Evolutionary conservation across 371 early-diverging fungal genomes (phyloP).

Genomic region (Mucor mucedo): DNA sequence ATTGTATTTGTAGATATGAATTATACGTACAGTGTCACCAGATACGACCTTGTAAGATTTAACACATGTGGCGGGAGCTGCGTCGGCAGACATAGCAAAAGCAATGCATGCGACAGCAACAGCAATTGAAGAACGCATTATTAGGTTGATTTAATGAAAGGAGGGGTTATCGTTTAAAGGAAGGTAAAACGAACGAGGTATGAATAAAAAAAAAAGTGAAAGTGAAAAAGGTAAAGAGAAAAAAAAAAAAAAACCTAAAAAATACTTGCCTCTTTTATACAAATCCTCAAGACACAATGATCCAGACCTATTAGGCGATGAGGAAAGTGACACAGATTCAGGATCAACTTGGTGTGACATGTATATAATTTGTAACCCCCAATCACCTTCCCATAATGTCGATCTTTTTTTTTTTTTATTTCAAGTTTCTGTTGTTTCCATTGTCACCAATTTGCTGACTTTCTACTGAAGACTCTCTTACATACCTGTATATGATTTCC

Average conservation of each 20-base stretch:
- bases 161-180: not conserved
- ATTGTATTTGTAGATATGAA: not conserved
- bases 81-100: constrained; percentile 22
- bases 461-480: not conserved
- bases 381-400: not conserved
- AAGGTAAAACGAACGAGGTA: not conserved
- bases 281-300: constrained; percentile 1
- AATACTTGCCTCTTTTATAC: not conserved
- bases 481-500: too few species aligned
- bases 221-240: not conserved
- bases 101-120: constrained; percentile 31
- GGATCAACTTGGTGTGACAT: constrained; percentile 11
- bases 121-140: constrained; percentile 28
- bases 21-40: constrained; percentile 27
- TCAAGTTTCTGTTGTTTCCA: not conserved
- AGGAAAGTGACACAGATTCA: constrained; percentile 5
- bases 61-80: constrained; percentile 24
- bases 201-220: not conserved
- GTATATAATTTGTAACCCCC: not conserved
- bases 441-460: not conserved
- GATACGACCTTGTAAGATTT: constrained; percentile 24
- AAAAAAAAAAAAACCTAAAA: not conserved
- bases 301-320: constrained; percentile 6
- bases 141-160: constrained; percentile 4
- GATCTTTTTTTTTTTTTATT: not conserved